A percentile compares a stretch with the other conserved stretches of the same genome.
Evolutionary conservation across 1,284 basidiomycete genomes (phyloP).

Genomic region (Amylostereum areolatum): DNA sequence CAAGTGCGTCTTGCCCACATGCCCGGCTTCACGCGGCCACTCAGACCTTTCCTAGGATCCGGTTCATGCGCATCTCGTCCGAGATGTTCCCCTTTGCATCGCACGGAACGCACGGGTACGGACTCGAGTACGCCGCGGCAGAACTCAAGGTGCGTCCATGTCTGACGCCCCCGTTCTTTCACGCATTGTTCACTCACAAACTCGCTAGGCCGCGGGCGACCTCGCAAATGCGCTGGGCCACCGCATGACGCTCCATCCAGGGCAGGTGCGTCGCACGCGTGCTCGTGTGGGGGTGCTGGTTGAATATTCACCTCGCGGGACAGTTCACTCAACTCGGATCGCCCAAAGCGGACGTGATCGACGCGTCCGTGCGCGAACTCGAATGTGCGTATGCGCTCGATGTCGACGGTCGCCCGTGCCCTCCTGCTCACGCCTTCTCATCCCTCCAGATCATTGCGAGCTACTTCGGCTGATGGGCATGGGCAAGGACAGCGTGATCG

Average conservation of each 20-base stretch:
- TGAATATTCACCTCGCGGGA: not conserved
- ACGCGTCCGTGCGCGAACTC: slow-evolving; percentile 73
- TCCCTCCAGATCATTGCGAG: slow-evolving; percentile 61
- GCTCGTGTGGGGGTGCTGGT: too few species aligned
- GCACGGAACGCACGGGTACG: slow-evolving; percentile 76
- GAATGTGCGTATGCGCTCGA: slow-evolving; percentile 32
- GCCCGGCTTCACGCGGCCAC: not conserved
- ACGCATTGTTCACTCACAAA: not conserved
- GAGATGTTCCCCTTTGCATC: slow-evolving; percentile 92
- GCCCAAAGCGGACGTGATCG: slow-evolving; percentile 67
- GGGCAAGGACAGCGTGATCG: slow-evolving; percentile 71
- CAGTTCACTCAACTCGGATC: slow-evolving; percentile 85
- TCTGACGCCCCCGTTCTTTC: not conserved
- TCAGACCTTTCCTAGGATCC: slow-evolving; percentile 38
- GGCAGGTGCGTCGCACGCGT: slow-evolving; percentile 25
- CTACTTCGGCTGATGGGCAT: slow-evolving; percentile 83
- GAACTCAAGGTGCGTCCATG: slow-evolving; percentile 32
- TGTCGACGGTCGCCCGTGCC: too few species aligned
- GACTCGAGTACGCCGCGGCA: slow-evolving; percentile 60
- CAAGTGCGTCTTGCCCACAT: slow-evolving; percentile 27
- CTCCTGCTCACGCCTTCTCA: not conserved
- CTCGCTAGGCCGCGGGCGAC: slow-evolving; percentile 50
- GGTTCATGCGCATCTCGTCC: slow-evolving; percentile 79
- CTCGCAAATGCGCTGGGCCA: slow-evolving; percentile 77
- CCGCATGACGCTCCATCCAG: slow-evolving; percentile 82